Evolutionary conservation across 495 filamentous ascomycete species (phyloP).

Genomic region (Sordaria brevicollis): DNA sequence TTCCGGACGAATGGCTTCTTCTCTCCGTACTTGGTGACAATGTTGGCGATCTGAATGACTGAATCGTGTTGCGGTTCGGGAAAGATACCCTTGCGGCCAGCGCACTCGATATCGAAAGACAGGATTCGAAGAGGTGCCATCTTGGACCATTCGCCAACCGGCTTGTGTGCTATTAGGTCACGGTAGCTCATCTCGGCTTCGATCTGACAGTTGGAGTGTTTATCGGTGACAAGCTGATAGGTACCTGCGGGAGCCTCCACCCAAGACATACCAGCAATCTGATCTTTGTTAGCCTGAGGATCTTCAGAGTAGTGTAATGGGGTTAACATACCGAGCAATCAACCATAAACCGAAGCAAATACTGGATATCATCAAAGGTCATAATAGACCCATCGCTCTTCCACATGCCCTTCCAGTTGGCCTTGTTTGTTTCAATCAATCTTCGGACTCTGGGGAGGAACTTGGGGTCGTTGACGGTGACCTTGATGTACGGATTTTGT

Average conservation of each 20-base stretch:
- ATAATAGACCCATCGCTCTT: slow-evolving; percentile 58
- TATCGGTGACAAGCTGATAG: slow-evolving; percentile 58
- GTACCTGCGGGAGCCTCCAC: slow-evolving; percentile 69
- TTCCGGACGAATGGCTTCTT: slow-evolving; percentile 92
- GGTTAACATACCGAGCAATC: slow-evolving; percentile 57
- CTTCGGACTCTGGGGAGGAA: slow-evolving; percentile 61
- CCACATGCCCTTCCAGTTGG: slow-evolving; percentile 91
- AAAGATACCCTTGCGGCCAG: slow-evolving; percentile 93
- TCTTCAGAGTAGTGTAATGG: neutral
- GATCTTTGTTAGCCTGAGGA: slow-evolving; percentile 11
- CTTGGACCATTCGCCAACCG: slow-evolving; percentile 95
- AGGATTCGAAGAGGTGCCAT: slow-evolving; percentile 91
- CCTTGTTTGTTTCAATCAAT: slow-evolving; percentile 59
- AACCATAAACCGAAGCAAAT: slow-evolving; percentile 94
- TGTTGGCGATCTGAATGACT: slow-evolving; percentile 96
- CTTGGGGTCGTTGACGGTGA: slow-evolving; percentile 82
- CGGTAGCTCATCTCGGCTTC: slow-evolving; percentile 75
- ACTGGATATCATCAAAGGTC: slow-evolving; percentile 93
- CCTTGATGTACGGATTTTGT: slow-evolving; percentile 85
- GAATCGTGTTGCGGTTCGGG: slow-evolving; percentile 85
- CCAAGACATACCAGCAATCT: slow-evolving; percentile 95
- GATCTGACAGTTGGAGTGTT: slow-evolving; percentile 88
- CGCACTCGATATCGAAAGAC: slow-evolving; percentile 98
- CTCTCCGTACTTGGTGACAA: slow-evolving; percentile 95
- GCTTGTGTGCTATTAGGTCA: slow-evolving; percentile 76